Percentiles rank a stretch among this genome's conserved stretches.
Evolutionary conservation across 2,329 filamentous ascomycete genomes (phyloP).

Genomic region (Ilyonectria destructans): DNA sequence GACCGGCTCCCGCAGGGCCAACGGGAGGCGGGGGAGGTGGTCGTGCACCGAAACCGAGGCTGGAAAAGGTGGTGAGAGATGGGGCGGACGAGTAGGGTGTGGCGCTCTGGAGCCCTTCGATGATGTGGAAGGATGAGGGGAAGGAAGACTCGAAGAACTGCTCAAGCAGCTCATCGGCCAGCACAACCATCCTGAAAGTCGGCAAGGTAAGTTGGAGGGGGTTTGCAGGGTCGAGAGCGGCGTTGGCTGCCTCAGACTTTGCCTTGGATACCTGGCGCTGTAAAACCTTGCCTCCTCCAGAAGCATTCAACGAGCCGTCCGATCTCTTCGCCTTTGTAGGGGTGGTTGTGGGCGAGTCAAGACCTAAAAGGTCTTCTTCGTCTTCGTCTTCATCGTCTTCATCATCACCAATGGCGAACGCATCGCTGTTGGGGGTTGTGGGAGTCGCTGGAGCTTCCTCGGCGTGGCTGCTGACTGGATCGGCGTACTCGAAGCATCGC

Average conservation of each 20-base stretch:
- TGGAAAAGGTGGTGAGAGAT: conserved; percentile 89
- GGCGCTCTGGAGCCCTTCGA: conserved; percentile 70
- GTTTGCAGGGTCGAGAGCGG: conserved; percentile 91
- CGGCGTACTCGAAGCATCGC: conserved; percentile 97
- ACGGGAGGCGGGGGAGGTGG: conserved; percentile 57
- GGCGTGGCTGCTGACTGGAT: conserved; percentile 79
- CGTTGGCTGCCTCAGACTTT: conserved; percentile 85
- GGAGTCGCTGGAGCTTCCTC: conserved; percentile 48
- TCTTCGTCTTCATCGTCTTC: conserved; percentile 68
- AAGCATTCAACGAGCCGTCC: conserved; percentile 57
- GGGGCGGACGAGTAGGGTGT: conserved; percentile 60
- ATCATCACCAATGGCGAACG: conserved; percentile 85
- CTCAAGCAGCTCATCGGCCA: conserved; percentile 95
- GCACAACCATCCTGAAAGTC: conserved; percentile 98
- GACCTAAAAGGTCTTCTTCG: conserved; percentile 72
- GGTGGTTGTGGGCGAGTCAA: conserved; percentile 65
- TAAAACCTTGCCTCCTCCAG: conserved; percentile 39
- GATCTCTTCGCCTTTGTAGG: conserved; percentile 62
- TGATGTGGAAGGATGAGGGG: conserved; percentile 91
- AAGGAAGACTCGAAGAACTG: conserved; percentile 98
- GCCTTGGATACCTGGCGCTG: conserved; percentile 71
- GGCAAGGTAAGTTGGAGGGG: conserved; percentile 96
- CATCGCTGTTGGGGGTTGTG: conserved; percentile 55
- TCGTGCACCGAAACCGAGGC: conserved; percentile 72
- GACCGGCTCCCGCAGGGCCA: conserved; percentile 66